phyloP scores from a whole-genome alignment of 2,329 filamentous ascomycete genomes.

The Sclerotinia nivalis region DNA sequence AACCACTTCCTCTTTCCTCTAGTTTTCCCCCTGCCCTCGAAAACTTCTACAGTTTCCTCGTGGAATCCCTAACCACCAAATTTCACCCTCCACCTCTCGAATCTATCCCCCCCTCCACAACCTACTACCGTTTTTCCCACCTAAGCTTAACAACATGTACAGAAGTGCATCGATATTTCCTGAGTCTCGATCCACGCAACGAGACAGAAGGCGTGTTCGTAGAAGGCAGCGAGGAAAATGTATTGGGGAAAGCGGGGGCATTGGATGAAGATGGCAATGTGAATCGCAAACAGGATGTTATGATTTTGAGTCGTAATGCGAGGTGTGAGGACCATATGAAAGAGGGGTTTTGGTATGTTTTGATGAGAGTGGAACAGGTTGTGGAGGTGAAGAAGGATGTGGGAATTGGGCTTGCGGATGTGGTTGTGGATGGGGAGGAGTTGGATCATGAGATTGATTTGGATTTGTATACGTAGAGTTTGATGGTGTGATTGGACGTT shows the following conservation, averaged over 20 bases:
- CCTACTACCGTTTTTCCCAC: constrained; percentile 18
- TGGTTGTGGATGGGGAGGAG: background rate
- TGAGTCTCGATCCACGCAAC: background rate
- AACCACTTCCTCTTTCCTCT: background rate
- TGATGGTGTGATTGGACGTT: background rate
- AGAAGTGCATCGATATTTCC: constrained; percentile 17
- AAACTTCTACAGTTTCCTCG: constrained; percentile 16
- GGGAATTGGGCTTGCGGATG: background rate
- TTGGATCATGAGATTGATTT: constrained; percentile 16
- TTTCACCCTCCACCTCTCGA: background rate
- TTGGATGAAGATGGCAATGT: background rate
- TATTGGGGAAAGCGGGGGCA: constrained; percentile 3
- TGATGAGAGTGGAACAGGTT: constrained; percentile 18
- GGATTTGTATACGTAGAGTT: constrained; percentile 13
- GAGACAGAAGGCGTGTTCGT: background rate
- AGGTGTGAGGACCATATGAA: constrained; percentile 19
- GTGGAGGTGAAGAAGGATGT: background rate
- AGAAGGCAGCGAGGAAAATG: constrained; percentile 6
- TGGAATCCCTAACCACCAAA: background rate
- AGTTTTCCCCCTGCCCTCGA: constrained; percentile 1
- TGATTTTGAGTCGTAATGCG: constrained; percentile 23
- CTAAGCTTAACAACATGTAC: background rate
- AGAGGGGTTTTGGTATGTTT: constrained; percentile 19
- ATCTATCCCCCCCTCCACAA: background rate
- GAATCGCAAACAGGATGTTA: constrained; percentile 18